These are phyloP conservation scores for Chenopodium album DNA, from an alignment of 148 eudicot genomes.

Conservation along the genomic window DNA sequence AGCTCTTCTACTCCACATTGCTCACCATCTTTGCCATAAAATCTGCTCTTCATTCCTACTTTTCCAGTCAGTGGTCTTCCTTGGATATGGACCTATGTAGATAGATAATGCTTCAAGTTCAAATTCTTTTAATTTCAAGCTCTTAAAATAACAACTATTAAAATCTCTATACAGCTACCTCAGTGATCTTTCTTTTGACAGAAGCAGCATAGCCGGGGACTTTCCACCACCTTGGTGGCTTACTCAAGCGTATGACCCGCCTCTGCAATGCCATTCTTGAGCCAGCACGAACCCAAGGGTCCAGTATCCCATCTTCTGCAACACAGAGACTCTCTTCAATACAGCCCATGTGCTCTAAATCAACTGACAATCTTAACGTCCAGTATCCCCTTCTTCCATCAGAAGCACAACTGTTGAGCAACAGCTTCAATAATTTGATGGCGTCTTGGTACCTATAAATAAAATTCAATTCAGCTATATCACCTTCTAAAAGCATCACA, in stretches of 20 bases:
- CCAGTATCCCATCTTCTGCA: constrained; percentile 75
- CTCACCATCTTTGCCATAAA: constrained; percentile 86
- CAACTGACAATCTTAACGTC: constrained; percentile 83
- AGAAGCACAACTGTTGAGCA: constrained; percentile 47
- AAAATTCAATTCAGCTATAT: constrained; percentile 1
- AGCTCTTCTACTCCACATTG: constrained; percentile 95
- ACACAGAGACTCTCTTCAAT: constrained; percentile 70
- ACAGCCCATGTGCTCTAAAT: constrained; percentile 79
- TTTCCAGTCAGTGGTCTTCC: constrained; percentile 75
- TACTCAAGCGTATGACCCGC: constrained; percentile 76
- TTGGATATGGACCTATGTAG: constrained; percentile 65
- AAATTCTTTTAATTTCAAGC: constrained; percentile 1
- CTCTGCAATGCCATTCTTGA: constrained; percentile 82
- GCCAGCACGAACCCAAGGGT: constrained; percentile 94
- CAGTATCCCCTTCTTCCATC: constrained; percentile 96
- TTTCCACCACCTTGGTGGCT: constrained; percentile 98
- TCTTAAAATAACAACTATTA: neutral
- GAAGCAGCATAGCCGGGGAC: constrained; percentile 65
- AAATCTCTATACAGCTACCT: constrained; percentile 43
- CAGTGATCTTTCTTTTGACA: constrained; percentile 68
- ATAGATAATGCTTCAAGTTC: constrained; percentile 9
- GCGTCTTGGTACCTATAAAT: constrained; percentile 69
- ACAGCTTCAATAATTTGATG: constrained; percentile 57
- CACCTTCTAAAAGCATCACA: neutral
- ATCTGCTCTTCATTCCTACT: constrained; percentile 78